Evolutionary conservation across 2,329 filamentous ascomycete genomes (phyloP).

Genomic region (Cercospora sp.): DNA sequence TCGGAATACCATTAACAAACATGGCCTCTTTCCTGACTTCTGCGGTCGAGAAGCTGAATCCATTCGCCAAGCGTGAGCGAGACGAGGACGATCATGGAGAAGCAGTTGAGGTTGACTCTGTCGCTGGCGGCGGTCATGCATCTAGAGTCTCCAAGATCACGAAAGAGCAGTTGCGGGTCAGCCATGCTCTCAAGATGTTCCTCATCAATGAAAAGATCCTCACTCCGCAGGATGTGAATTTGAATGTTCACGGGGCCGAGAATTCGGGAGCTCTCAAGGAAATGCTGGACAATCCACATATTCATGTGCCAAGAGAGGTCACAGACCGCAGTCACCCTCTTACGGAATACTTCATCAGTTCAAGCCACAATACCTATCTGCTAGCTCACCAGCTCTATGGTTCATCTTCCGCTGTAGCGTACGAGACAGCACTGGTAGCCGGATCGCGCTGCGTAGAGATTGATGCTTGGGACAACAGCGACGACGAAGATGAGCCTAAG

Average conservation of each 20-base stretch:
- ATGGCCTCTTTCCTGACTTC: constrained; percentile 29
- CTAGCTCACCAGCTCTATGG: constrained; percentile 69
- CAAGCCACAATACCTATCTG: constrained; percentile 72
- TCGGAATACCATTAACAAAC: not conserved
- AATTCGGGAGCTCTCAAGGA: constrained; percentile 50
- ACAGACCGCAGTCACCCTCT: constrained; percentile 61
- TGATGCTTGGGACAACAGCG: constrained; percentile 68
- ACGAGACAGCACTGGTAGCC: constrained; percentile 61
- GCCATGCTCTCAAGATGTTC: constrained; percentile 58
- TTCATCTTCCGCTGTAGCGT: constrained; percentile 61
- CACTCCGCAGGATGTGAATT: constrained; percentile 49
- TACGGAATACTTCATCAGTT: constrained; percentile 71
- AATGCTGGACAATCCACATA: constrained; percentile 59
- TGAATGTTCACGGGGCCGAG: constrained; percentile 45
- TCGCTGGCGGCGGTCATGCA: constrained; percentile 62
- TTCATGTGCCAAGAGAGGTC: constrained; percentile 56
- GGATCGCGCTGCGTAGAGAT: constrained; percentile 72
- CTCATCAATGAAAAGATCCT: constrained; percentile 57
- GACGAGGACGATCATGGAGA: constrained; percentile 58
- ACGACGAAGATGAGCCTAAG: constrained; percentile 63
- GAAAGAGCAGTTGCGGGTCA: constrained; percentile 59
- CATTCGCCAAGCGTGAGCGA: constrained; percentile 38
- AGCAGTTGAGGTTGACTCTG: constrained; percentile 48
- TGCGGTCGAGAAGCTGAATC: constrained; percentile 44
- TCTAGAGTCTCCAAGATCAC: constrained; percentile 51